phyloP scores from a whole-genome alignment of 306 rosid genomes.

The Cyamopsis tetragonoloba region DNA sequence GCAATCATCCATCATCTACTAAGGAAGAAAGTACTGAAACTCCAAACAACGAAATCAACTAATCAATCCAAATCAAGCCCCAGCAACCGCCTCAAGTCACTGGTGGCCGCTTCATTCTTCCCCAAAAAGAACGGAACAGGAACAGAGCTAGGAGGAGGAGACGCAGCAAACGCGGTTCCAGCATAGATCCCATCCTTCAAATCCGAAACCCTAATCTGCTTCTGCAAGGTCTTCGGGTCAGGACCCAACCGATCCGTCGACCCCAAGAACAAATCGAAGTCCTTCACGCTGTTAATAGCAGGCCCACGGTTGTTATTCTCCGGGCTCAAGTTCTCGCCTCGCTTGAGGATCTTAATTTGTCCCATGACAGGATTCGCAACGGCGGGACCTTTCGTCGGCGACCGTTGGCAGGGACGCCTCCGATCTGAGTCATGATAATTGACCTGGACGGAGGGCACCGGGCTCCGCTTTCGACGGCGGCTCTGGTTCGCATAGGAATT shows the following conservation, averaged over 20 bases:
- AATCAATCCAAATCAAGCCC: slow-evolving; percentile 47
- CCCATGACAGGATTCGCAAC: slow-evolving; percentile 48
- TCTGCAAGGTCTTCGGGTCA: slow-evolving; percentile 53
- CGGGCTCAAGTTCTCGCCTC: slow-evolving; percentile 53
- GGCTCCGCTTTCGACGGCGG: slow-evolving; percentile 57
- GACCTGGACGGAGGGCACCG: slow-evolving; percentile 20
- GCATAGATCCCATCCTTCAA: slow-evolving; percentile 48
- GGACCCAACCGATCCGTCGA: slow-evolving; percentile 73
- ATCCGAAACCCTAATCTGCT: slow-evolving; percentile 55
- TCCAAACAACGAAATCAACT: slow-evolving; percentile 6
- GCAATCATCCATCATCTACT: slow-evolving; percentile 23
- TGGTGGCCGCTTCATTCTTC: slow-evolving; percentile 51
- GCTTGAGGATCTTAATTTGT: slow-evolving; percentile 73
- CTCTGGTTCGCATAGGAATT: slow-evolving; percentile 2
- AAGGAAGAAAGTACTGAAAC: not conserved
- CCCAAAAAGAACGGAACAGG: slow-evolving; percentile 61
- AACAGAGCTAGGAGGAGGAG: slow-evolving; percentile 80
- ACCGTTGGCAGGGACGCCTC: slow-evolving; percentile 9
- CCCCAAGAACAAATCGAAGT: slow-evolving; percentile 43
- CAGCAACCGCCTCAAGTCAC: slow-evolving; percentile 51
- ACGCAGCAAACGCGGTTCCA: slow-evolving; percentile 48
- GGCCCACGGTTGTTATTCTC: not conserved
- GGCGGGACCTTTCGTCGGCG: slow-evolving; percentile 26
- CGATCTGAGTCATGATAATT: slow-evolving; percentile 10
- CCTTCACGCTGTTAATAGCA: not conserved